These are phyloP conservation scores for Teratosphaeria gauchensis DNA, from an alignment of 2,329 filamentous ascomycete genomes.

Conservation along the genomic window DNA sequence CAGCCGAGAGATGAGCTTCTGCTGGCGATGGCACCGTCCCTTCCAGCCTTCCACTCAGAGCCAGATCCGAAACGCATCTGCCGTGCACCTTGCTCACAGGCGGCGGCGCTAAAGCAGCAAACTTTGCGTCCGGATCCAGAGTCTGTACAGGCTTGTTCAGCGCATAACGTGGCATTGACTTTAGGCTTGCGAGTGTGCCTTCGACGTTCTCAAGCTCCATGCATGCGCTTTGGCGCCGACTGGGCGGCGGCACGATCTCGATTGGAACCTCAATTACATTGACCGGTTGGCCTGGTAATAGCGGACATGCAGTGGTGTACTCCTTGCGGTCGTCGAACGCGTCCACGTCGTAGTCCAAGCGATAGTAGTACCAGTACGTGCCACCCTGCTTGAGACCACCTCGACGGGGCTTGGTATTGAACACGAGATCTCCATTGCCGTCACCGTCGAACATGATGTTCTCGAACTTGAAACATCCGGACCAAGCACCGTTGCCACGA, in stretches of 20 bases:
- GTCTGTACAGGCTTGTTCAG: slow-evolving; percentile 11
- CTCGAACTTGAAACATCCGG: slow-evolving; percentile 76
- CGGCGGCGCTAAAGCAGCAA: slow-evolving; percentile 17
- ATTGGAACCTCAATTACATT: slow-evolving; percentile 76
- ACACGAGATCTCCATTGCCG: slow-evolving; percentile 54
- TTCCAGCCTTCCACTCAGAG: slow-evolving; percentile 17
- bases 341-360: slow-evolving; percentile 69
- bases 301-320: slow-evolving; percentile 69
- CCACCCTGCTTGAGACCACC: slow-evolving; percentile 86
- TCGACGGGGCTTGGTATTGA: slow-evolving; percentile 46
- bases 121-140: slow-evolving; percentile 20
- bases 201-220: slow-evolving; percentile 12
- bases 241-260: slow-evolving; percentile 36
- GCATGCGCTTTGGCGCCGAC: slow-evolving; percentile 21
- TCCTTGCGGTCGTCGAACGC: slow-evolving; percentile 63
- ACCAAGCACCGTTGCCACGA: slow-evolving; percentile 68
- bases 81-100: slow-evolving; percentile 21
- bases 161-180: not conserved
- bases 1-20: not conserved
- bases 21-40: not conserved
- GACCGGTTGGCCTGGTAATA: slow-evolving; percentile 77
- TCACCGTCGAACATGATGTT: slow-evolving; percentile 77
- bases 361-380: slow-evolving; percentile 96
- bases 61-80: slow-evolving; percentile 22
- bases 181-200: slow-evolving; percentile 11